A percentile compares a stretch with the other conserved stretches of the same genome.
Conservation (phyloP, 768 basidiomycete genomes). For the Lentinus brumalis region DNA sequence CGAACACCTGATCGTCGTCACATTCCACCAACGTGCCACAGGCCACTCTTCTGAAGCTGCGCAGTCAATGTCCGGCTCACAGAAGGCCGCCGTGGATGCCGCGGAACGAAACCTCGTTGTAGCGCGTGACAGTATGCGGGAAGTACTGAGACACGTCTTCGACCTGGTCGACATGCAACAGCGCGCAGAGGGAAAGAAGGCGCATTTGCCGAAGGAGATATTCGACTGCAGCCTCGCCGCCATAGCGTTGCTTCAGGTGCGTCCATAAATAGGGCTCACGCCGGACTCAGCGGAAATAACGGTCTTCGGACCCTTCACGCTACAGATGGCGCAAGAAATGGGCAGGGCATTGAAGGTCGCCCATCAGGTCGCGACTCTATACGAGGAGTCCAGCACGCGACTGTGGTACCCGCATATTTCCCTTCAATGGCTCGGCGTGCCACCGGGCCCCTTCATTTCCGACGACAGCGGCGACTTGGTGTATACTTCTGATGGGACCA, state of each 20-base stretch:
- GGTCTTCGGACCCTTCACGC: neutral
- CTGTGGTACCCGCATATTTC: conserved; percentile 45
- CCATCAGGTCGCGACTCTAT: conserved; percentile 30
- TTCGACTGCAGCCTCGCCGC: conserved; percentile 42
- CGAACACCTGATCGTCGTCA: conserved; percentile 35
- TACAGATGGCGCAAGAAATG: conserved; percentile 47
- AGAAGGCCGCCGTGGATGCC: conserved; percentile 15
- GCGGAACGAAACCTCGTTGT: conserved; percentile 26
- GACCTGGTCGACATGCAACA: conserved; percentile 33
- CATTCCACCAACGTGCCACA: conserved; percentile 28
- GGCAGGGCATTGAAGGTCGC: conserved; percentile 38
- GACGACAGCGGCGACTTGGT: conserved; percentile 27
- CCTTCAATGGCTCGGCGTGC: conserved; percentile 44
- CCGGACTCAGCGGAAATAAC: neutral
- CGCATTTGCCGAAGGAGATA: conserved; percentile 32
- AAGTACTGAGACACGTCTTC: conserved; percentile 36
- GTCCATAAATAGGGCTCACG: neutral
- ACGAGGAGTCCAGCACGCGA: conserved; percentile 35
- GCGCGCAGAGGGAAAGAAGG: conserved; percentile 18
- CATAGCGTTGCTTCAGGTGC: conserved; percentile 48
- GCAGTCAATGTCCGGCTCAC: conserved; percentile 10
- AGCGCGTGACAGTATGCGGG: conserved; percentile 30
- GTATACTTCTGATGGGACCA: neutral
- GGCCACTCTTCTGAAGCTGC: conserved; percentile 6
- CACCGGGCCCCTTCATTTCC: conserved; percentile 34